Conservation (phyloP, 768 basidiomycete genomes). For the Tylopilus intermedius region DNA sequence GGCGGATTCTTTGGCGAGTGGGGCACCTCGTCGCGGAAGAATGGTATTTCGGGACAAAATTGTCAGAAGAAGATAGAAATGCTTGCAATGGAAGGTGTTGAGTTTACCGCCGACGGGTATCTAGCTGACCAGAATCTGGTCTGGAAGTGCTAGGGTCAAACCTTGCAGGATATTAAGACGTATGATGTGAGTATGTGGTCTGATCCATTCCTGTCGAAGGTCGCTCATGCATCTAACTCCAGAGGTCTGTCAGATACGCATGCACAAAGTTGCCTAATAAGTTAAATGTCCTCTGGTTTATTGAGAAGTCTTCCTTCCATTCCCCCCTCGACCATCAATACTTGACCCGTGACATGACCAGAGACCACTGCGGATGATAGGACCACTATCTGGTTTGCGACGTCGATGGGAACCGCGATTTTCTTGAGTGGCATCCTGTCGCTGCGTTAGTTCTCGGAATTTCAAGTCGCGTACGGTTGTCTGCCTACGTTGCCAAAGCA, state of each 20-base stretch:
- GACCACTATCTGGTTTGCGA: slow-evolving; percentile 58
- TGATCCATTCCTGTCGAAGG: neutral
- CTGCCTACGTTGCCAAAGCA: slow-evolving; percentile 59
- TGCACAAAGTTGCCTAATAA: neutral
- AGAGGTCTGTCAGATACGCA: neutral
- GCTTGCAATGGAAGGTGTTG: slow-evolving; percentile 49
- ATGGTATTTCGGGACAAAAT: slow-evolving; percentile 30
- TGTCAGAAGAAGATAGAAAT: slow-evolving; percentile 47
- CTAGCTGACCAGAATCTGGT: slow-evolving; percentile 26
- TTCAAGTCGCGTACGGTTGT: neutral
- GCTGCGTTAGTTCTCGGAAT: neutral
- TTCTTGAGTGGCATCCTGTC: slow-evolving; percentile 63
- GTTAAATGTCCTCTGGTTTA: slow-evolving; percentile 30
- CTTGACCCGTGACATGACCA: slow-evolving; percentile 64
- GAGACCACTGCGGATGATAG: slow-evolving; percentile 56
- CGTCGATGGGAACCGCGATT: slow-evolving; percentile 55
- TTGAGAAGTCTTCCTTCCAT: slow-evolving; percentile 64
- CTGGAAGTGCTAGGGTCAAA: slow-evolving; percentile 9
- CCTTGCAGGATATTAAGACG: neutral
- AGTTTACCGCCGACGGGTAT: slow-evolving; percentile 43
- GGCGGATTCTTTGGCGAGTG: slow-evolving; percentile 66
- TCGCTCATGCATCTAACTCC: neutral
- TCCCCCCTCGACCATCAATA: slow-evolving; percentile 45
- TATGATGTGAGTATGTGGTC: neutral
- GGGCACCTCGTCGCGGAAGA: slow-evolving; percentile 30